phyloP scores from a whole-genome alignment of 1,284 basidiomycete species.

The Grifola frondosa region DNA sequence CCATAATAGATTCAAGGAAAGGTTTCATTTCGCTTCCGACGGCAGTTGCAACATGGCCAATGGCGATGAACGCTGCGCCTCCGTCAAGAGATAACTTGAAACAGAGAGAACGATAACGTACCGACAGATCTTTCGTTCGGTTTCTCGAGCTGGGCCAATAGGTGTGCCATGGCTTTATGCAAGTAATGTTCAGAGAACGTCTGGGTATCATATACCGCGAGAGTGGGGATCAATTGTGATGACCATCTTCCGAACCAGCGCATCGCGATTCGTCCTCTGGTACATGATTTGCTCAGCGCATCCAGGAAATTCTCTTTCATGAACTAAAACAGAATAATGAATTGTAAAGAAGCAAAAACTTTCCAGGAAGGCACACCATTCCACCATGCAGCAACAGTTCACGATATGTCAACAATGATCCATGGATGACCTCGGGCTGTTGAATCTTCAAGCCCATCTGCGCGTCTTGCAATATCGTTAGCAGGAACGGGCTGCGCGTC shows the following conservation, averaged over 20 bases:
- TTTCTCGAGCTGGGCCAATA: conserved; percentile 86
- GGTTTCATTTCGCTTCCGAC: conserved; percentile 95
- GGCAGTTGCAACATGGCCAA: conserved; percentile 92
- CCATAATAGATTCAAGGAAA: conserved; percentile 92
- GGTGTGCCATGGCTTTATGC: conserved; percentile 89
- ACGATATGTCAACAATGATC: conserved; percentile 89
- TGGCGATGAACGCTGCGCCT: conserved; percentile 84
- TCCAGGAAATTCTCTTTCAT: conserved; percentile 91
- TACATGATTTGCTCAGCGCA: conserved; percentile 91
- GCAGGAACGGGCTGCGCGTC: conserved; percentile 65
- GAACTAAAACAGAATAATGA: too few relatives aligned
- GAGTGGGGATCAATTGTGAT: conserved; percentile 93
- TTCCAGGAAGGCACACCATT: too few relatives aligned
- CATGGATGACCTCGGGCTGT: conserved; percentile 87
- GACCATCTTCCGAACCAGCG: conserved; percentile 86
- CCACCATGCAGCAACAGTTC: conserved; percentile 92
- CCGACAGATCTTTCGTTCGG: conserved; percentile 88
- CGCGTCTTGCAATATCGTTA: conserved; percentile 86
- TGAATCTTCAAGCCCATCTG: conserved; percentile 82
- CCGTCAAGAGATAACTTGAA: conserved; percentile 9
- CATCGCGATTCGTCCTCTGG: conserved; percentile 86
- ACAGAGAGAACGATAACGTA: conserved; percentile 30
- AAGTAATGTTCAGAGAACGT: conserved; percentile 89
- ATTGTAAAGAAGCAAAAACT: too few relatives aligned
- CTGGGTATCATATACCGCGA: conserved; percentile 92